Evolutionary conservation across 176 grass and related monocot genomes (phyloP).

Genomic region (Juncus effusus): DNA sequence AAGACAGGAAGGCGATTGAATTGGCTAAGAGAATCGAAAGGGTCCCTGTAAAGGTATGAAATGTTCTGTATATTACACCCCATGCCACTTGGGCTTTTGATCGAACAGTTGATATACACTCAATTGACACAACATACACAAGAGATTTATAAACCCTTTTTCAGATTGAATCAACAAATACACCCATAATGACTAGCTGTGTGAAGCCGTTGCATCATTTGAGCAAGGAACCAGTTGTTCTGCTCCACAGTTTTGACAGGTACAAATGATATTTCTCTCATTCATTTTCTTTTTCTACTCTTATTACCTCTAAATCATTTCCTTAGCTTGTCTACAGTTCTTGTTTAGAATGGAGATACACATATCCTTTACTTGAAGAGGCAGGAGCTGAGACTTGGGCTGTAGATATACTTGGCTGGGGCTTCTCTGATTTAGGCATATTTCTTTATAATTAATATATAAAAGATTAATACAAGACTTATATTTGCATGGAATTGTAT

Average conservation of each 20-base stretch:
- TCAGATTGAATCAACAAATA: constrained; percentile 52
- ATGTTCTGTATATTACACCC: background rate
- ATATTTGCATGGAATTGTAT: constrained; percentile 13
- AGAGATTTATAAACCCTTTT: background rate
- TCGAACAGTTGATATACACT: background rate
- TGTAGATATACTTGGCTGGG: constrained; percentile 97
- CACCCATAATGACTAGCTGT: constrained; percentile 77
- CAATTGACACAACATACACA: background rate
- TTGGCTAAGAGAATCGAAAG: constrained; percentile 81
- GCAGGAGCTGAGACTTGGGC: constrained; percentile 88
- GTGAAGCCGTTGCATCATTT: constrained; percentile 65
- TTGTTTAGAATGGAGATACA: constrained; percentile 98
- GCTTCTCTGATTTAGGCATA: constrained; percentile 88
- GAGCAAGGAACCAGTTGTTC: constrained; percentile 52
- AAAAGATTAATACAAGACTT: constrained; percentile 19
- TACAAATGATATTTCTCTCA: constrained; percentile 12
- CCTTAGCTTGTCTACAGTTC: constrained; percentile 60
- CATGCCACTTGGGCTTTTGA: background rate
- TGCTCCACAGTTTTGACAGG: constrained; percentile 97
- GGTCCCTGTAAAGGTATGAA: constrained; percentile 59
- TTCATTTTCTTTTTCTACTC: background rate
- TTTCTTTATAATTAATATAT: constrained; percentile 4
- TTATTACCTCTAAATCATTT: constrained; percentile 10
- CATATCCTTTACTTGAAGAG: constrained; percentile 77
- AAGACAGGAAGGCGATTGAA: constrained; percentile 47